A percentile compares a stretch with the other conserved stretches of the same genome.
These are phyloP conservation scores for Noccaea caerulescens DNA, from an alignment of 345 rosid species.

Conservation along the genomic window DNA sequence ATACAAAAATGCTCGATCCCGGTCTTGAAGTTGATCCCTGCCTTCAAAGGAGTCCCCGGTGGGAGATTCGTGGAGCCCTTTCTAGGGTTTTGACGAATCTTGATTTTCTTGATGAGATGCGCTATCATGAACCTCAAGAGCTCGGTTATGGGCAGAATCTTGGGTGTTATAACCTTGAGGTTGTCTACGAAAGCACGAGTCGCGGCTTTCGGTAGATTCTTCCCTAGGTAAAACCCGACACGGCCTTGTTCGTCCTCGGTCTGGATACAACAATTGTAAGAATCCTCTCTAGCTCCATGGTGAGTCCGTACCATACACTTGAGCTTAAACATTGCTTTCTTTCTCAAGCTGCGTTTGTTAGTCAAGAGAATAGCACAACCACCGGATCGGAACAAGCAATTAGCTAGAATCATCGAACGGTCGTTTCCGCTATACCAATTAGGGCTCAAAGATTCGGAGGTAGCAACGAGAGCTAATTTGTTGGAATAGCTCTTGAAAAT, in stretches of 20 bases:
- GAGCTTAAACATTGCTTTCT: conserved; percentile 64
- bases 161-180: conserved; percentile 66
- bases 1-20: conserved; percentile 92
- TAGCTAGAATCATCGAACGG: conserved; percentile 86
- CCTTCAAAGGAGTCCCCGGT: conserved; percentile 39
- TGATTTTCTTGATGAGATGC: conserved; percentile 47
- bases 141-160: conserved; percentile 77
- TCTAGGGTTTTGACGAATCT: conserved; percentile 30
- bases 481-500: conserved; percentile 61
- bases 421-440: conserved; percentile 85
- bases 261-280: conserved; percentile 69
- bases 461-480: conserved; percentile 57
- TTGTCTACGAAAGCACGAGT: conserved; percentile 79
- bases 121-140: conserved; percentile 54
- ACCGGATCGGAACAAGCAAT: conserved; percentile 81
- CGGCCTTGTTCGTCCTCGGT: conserved; percentile 72
- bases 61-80: conserved; percentile 25
- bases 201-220: conserved; percentile 75
- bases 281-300: conserved; percentile 80
- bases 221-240: conserved; percentile 70
- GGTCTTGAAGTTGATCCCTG: conserved; percentile 67
- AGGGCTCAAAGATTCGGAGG: conserved; percentile 82
- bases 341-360: conserved; percentile 58
- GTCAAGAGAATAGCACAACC: conserved; percentile 79
- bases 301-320: conserved; percentile 84